Evolutionary conservation across 192 early-diverging fungal species (phyloP), one percentile per base, ranked within the genome.

Genomic region (Dissophora globulifera): DNA sequence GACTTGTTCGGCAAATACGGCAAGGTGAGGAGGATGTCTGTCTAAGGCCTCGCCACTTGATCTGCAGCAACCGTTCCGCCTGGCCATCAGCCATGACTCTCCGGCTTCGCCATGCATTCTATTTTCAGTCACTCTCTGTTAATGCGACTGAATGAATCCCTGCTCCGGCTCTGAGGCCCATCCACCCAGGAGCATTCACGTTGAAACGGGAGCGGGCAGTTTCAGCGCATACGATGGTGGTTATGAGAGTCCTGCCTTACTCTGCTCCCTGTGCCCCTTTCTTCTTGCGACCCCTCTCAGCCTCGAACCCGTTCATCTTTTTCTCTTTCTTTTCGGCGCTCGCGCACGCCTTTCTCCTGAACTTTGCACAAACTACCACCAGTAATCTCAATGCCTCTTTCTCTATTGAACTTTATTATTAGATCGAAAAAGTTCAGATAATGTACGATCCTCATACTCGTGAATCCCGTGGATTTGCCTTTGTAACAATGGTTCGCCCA

Each of bases 381-480:
- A n/a, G n/a, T n/a, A n/a, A n/a, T n/a, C n/a, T n/a, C n/a, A n/a
- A n/a, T n/a, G n/a, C n/a, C n/a, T n/a, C n/a, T n/a, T n/a, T n/a
- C n/a, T n/a, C n/a, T 45, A 19, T 22, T 1, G 4, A 3, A 2
- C 9, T 9, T 48, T 41, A 41, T 51, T 53, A 48, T 11, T 57
- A 90, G 88, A 82, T 92, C 22, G 65, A 81, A 57, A 92, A 91
- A 62, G 87, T 86, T 41, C 83, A 87, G 56, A 85, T 92, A 46
- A 91, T 93, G 89, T 84, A 84, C 64, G 93, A 94, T 64, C 93
- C 93, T 22, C 93, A 94, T 72, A 86, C 83, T 19, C 82, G 84
- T 25, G 91, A 93, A 50, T 94, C 93, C 27, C 89, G 93, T 64
- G 95, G 95, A 19, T 96, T 94, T 80, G 96, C 93, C 2, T 96